These are phyloP conservation scores for Ogataea dorogensis DNA, from an alignment of 805 yeast genomes.

Conservation along the genomic window DNA sequence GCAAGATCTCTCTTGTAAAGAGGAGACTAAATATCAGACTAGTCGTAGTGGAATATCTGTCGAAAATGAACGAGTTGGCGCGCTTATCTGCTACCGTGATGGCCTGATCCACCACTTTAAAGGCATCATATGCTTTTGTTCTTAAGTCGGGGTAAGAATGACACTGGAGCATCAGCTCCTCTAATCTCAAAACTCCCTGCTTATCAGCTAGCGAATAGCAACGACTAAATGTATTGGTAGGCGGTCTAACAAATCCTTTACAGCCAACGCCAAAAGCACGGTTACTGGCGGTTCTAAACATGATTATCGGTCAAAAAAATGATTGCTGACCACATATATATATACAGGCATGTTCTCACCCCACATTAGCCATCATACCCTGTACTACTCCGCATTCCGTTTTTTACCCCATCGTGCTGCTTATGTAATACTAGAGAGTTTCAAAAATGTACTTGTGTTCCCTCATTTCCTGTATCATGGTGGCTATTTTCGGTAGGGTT, in stretches of 20 bases:
- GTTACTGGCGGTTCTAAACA: slow-evolving; percentile 4
- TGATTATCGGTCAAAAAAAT: neutral
- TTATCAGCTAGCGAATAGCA: slow-evolving; percentile 10
- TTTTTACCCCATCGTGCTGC: slow-evolving; percentile 2
- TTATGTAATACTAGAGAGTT: slow-evolving; percentile 12
- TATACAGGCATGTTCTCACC: slow-evolving; percentile 5
- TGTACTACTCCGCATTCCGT: slow-evolving; percentile 10
- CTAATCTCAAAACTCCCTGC: slow-evolving; percentile 17
- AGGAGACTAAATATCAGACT: slow-evolving; percentile 13
- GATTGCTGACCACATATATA: slow-evolving; percentile 2
- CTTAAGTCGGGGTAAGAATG: slow-evolving; percentile 18
- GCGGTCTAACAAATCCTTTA: neutral
- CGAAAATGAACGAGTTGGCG: slow-evolving; percentile 11
- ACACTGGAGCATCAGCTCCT: slow-evolving; percentile 17
- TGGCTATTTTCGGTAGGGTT: slow-evolving; percentile 42
- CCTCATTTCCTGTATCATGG: slow-evolving; percentile 37
- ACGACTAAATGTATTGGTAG: slow-evolving; percentile 6
- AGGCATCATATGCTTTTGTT: slow-evolving; percentile 16
- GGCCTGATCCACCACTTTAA: slow-evolving; percentile 13
- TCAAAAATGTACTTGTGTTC: slow-evolving; percentile 31
- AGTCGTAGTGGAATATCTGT: slow-evolving; percentile 9
- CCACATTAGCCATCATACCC: slow-evolving; percentile 10
- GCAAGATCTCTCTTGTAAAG: slow-evolving; percentile 13
- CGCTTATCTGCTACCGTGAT: slow-evolving; percentile 15
- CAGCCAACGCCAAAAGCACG: slow-evolving; percentile 3